phyloP scores from a whole-genome alignment of 345 rosid species.

The Dimocarpus longan region DNA sequence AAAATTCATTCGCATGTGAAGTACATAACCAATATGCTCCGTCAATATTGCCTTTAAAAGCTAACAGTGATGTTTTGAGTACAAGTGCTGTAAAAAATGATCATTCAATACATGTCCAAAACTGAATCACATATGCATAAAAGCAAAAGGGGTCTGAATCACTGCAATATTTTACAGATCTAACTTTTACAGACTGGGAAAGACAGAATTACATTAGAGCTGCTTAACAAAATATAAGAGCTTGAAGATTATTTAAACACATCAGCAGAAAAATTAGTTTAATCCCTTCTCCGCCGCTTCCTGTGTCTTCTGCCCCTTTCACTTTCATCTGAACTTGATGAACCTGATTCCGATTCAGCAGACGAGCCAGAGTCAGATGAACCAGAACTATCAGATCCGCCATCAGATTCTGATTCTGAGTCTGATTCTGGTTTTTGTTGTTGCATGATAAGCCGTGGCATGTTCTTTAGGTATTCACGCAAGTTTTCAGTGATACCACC shows the following conservation, averaged over 20 bases:
- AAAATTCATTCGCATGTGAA: too few species aligned
- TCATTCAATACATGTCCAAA: not conserved
- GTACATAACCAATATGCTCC: not conserved
- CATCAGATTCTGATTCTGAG: conserved; percentile 35
- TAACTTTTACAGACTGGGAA: conserved; percentile 6
- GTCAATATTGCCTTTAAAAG: too few species aligned
- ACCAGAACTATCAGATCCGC: conserved; percentile 35
- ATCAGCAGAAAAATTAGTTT: not conserved
- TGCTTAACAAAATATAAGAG: not conserved
- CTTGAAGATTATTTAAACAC: not conserved
- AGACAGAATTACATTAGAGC: not conserved
- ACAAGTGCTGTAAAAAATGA: not conserved
- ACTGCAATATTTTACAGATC: not conserved
- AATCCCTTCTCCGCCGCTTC: conserved; percentile 43
- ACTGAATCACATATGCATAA: not conserved
- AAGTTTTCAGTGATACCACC: conserved; percentile 96
- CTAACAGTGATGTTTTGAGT: too few species aligned
- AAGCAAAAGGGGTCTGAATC: not conserved
- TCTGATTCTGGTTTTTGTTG: conserved; percentile 61
- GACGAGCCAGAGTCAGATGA: conserved; percentile 54
- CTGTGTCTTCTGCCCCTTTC: conserved; percentile 36
- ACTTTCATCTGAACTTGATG: conserved; percentile 43
- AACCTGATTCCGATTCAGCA: conserved; percentile 24
- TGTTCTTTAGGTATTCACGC: conserved; percentile 87
- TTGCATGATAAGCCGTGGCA: conserved; percentile 95